phyloP scores from a whole-genome alignment of 202 grass and related monocot genomes.

The Hordeum pubiflorum region DNA sequence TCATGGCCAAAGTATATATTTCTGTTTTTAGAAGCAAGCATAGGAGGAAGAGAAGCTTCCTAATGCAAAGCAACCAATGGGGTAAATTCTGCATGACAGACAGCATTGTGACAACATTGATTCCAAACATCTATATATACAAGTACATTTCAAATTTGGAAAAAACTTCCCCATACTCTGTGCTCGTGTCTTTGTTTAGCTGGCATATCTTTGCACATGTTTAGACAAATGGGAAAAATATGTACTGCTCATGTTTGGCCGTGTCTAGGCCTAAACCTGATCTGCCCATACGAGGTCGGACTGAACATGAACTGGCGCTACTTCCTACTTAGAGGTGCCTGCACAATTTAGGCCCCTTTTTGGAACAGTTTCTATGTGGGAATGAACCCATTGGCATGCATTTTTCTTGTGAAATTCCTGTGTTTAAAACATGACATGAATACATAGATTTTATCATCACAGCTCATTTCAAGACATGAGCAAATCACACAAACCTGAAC shows the following conservation, averaged over 20 bases:
- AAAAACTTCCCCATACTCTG: background rate
- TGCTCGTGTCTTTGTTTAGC: background rate
- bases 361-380: background rate
- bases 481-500: background rate
- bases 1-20: background rate
- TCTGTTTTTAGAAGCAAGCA: slow-evolving; percentile 1
- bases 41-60: slow-evolving; percentile 12
- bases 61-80: background rate
- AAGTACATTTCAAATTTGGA: slow-evolving; percentile 20
- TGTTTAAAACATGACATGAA: background rate
- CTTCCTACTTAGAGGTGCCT: background rate
- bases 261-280: background rate
- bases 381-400: no score
- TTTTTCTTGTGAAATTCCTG: no score
- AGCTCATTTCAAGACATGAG: background rate
- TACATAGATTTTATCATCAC: background rate
- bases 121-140: slow-evolving; percentile 23
- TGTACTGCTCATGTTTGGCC: background rate
- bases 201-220: background rate
- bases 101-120: slow-evolving; percentile 20
- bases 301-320: background rate
- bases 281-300: background rate
- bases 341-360: background rate
- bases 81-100: slow-evolving; percentile 35
- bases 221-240: slow-evolving; percentile 6